Percentiles rank a stretch among this genome's conserved stretches.
Evolutionary conservation across 2,329 filamentous ascomycete genomes (phyloP).

Genomic region (Pyrenophora graminea): DNA sequence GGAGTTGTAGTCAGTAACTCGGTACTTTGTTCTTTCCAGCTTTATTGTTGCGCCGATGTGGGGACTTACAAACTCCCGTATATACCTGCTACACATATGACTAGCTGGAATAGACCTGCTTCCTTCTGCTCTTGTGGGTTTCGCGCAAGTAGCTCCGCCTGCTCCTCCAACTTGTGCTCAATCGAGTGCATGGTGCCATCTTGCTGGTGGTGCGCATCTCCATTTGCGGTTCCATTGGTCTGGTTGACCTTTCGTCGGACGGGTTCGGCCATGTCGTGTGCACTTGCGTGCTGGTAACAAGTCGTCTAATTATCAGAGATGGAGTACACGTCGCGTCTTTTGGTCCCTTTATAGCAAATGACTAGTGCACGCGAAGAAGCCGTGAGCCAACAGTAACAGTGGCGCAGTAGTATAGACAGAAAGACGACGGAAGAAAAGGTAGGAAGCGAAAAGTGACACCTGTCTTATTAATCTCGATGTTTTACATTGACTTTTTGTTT

Average conservation of each 20-base stretch:
- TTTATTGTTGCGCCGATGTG: background rate
- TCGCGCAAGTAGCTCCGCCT: conserved; percentile 37
- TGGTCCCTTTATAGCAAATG: too few species aligned
- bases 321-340: background rate
- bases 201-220: conserved; percentile 25
- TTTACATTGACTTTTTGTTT: conserved; percentile 2
- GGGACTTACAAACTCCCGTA: conserved; percentile 85
- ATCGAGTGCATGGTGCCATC: conserved; percentile 34
- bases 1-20: too few species aligned
- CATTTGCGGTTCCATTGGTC: conserved; percentile 28
- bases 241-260: conserved; percentile 31
- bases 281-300: background rate
- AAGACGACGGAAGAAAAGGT: background rate
- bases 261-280: conserved; percentile 34
- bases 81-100: conserved; percentile 90
- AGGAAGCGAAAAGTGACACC: conserved; percentile 9
- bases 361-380: too few species aligned
- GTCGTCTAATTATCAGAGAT: background rate
- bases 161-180: conserved; percentile 38
- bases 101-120: conserved; percentile 71
- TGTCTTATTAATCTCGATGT: background rate
- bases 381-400: too few species aligned
- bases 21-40: background rate
- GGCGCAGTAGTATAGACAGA: background rate
- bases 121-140: conserved; percentile 43